These are phyloP conservation scores for Nemania sp. DNA, from an alignment of 2,329 filamentous ascomycete genomes.

Conservation along the genomic window DNA sequence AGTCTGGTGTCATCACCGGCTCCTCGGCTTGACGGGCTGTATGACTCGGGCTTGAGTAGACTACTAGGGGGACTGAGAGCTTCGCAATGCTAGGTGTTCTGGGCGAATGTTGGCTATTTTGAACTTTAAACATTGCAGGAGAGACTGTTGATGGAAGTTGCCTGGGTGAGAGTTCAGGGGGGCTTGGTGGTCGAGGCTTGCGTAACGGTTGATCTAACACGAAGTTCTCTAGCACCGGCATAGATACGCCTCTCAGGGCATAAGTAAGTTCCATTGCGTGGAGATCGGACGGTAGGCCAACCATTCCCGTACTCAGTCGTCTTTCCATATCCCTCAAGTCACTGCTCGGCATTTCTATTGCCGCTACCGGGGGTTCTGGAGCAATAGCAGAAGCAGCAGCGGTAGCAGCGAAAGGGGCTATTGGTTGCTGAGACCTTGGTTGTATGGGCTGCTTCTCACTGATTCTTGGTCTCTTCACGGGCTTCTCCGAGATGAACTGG, in stretches of 20 bases:
- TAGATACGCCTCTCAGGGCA: conserved; percentile 50
- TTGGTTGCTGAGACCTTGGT: conserved; percentile 4
- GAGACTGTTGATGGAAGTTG: conserved; percentile 47
- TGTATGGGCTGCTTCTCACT: conserved; percentile 37
- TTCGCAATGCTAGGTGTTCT: not conserved
- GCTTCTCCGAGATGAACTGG: conserved; percentile 59
- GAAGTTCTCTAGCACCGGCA: conserved; percentile 53
- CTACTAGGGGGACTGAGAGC: conserved; percentile 12
- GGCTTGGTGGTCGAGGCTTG: conserved; percentile 44
- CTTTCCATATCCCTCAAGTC: conserved; percentile 45
- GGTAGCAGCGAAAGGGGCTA: conserved; percentile 1
- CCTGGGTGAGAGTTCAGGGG: conserved; percentile 55
- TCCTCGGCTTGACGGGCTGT: conserved; percentile 20
- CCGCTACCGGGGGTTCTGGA: conserved; percentile 17
- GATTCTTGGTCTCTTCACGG: conserved; percentile 56
- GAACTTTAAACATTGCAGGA: conserved; percentile 27
- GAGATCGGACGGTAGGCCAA: conserved; percentile 47
- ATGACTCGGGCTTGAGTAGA: conserved; percentile 28
- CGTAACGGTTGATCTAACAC: conserved; percentile 47
- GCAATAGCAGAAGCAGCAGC: conserved; percentile 2
- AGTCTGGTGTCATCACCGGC: conserved; percentile 19
- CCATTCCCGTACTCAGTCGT: conserved; percentile 52
- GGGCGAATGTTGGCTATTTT: conserved; percentile 2
- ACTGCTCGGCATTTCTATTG: conserved; percentile 14
- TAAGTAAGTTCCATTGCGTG: conserved; percentile 47